Base-by-base conservation (phyloP, 2,329 filamentous ascomycete genomes). In the Cytospora mali region DNA sequence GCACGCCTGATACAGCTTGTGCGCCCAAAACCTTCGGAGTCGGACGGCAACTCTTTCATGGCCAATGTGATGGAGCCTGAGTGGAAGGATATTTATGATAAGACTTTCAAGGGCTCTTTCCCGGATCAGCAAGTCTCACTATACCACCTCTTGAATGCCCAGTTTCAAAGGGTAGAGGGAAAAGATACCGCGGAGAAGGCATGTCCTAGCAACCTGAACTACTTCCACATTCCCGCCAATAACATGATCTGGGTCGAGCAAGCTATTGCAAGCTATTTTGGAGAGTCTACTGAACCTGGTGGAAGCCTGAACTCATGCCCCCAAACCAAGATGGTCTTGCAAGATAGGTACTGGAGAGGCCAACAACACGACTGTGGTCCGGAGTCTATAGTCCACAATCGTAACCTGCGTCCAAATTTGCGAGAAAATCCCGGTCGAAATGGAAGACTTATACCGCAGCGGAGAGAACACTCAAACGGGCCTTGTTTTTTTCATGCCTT, bases 371-470 rank as follows among this genome's bases (percentile, higher is more conserved):
- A 69, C 0, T 64, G 60, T 50, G 52, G 55, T 46, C 59, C 59
- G 16, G 58, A 65, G 9, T 56, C 55, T 1, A 63, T 69, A 7
- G 68, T 75, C 0, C 75, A 78, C 42, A 70, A 75, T 0, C 71
- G 75, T 14, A 73, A 77, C 21, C 70, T 79, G 72, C 66, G 72
- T 1, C 71, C 75, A 0, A n/a, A 66, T 76, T 0, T 77, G 74
- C 25, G 69, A 71, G 42, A 67, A 66, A 0, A 66, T 77, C 1
- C 73, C 74, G 2, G 68, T 71, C 5, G 60, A 73, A 74, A 61
- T 53, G 64, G 5, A 25, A 59, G 31, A 46, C 14, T 16, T 11
- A 21, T 9, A 58, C 28, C 27, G 58, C 6, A 52, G 28, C 11
- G 35, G 49, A 39, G 21, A 58, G 11, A 46, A 49, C n/a, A 66